These are phyloP conservation scores for Phaeotremella skinneri DNA, from an alignment of 768 basidiomycete genomes.

Conservation along the genomic window DNA sequence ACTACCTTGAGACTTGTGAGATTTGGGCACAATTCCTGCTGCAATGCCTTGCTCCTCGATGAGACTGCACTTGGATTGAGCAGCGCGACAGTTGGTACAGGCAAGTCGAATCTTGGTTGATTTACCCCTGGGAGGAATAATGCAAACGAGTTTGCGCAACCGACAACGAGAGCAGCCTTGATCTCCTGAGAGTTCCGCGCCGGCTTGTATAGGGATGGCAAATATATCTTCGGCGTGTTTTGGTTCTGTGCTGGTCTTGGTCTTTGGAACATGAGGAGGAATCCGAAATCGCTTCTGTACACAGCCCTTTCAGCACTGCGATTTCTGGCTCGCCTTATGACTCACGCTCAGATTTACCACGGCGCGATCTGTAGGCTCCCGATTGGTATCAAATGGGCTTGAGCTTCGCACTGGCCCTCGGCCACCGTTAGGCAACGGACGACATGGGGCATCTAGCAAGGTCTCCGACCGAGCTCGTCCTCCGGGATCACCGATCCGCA, in stretches of 20 bases:
- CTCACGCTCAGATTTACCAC: background rate
- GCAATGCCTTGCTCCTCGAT: background rate
- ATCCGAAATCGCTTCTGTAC: background rate
- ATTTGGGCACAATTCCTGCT: background rate
- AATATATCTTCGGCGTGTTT: background rate
- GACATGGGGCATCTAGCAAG: background rate
- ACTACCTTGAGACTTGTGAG: background rate
- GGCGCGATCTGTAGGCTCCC: background rate
- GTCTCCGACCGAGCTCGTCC: background rate
- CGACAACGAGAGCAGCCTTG: background rate
- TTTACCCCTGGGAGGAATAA: background rate
- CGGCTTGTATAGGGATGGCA: background rate
- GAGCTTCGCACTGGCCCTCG: background rate
- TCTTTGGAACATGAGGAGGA: background rate
- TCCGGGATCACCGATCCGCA: background rate
- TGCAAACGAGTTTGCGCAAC: background rate
- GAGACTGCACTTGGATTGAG: background rate
- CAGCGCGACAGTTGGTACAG: background rate
- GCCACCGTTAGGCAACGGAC: background rate
- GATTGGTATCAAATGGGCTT: background rate
- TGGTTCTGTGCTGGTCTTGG: background rate
- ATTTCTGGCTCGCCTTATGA: background rate
- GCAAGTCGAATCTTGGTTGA: background rate
- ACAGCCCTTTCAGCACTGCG: background rate
- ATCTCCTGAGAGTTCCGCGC: background rate